Percentiles rank a stretch among this genome's conserved stretches.
Evolutionary conservation across 192 early-diverging fungal genomes (phyloP).

Genomic region (Coemansia sp.): DNA sequence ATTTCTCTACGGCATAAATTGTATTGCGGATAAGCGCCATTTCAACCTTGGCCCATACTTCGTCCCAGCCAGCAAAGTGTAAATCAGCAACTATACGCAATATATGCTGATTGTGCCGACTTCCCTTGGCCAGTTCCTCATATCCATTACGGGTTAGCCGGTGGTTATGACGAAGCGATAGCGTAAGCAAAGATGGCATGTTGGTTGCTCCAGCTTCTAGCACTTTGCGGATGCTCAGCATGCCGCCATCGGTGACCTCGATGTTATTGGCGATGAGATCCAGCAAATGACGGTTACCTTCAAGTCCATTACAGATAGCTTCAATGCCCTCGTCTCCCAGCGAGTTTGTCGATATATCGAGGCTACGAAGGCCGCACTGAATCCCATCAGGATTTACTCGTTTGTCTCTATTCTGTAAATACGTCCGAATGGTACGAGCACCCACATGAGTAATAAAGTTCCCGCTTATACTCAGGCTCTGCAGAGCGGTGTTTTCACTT

Average conservation of each 20-base stretch:
- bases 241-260: slow-evolving; percentile 16
- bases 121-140: slow-evolving; percentile 8
- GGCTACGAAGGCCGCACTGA: slow-evolving; percentile 10
- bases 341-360: slow-evolving; percentile 28
- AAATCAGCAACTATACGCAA: slow-evolving; percentile 23
- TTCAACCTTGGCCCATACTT: slow-evolving; percentile 19
- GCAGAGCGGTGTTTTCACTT: slow-evolving; percentile 10
- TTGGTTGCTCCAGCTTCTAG: slow-evolving; percentile 8
- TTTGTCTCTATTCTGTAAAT: not conserved
- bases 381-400: not conserved
- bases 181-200: slow-evolving; percentile 18
- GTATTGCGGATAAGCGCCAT: slow-evolving; percentile 24
- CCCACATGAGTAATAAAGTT: slow-evolving; percentile 30
- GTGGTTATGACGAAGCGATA: slow-evolving; percentile 27
- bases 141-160: slow-evolving; percentile 12
- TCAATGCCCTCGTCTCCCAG: slow-evolving; percentile 27
- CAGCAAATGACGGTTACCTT: slow-evolving; percentile 11
- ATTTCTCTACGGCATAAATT: slow-evolving; percentile 21
- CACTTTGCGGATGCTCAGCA: slow-evolving; percentile 6
- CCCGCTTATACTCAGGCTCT: slow-evolving; percentile 19
- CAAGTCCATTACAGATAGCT: slow-evolving; percentile 18
- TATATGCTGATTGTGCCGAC: slow-evolving; percentile 12
- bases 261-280: slow-evolving; percentile 21
- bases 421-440: slow-evolving; percentile 14
- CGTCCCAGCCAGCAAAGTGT: slow-evolving; percentile 31